A percentile compares a stretch with the other conserved stretches of the same genome.
Evolutionary conservation across 2,329 filamentous ascomycete species (phyloP).

Genomic region (Fusarium duplospermum): DNA sequence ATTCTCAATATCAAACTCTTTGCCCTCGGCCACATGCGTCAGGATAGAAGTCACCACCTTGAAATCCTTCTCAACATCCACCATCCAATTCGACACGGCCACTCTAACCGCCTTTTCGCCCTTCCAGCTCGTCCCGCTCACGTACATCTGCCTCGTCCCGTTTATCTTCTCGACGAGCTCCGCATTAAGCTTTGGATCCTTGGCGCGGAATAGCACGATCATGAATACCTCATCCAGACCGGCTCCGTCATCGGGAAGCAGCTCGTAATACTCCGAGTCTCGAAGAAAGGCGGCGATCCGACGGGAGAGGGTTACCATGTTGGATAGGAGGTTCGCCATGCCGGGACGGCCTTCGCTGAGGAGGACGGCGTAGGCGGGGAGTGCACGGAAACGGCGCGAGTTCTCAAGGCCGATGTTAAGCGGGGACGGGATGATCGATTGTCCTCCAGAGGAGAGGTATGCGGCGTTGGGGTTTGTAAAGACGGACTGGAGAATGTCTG

Average conservation of each 20-base stretch:
- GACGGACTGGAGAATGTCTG: slow-evolving; percentile 67
- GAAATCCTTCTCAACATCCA: slow-evolving; percentile 75
- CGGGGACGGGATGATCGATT: slow-evolving; percentile 75
- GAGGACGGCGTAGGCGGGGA: slow-evolving; percentile 89
- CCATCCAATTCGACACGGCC: slow-evolving; percentile 87
- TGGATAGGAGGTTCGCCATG: slow-evolving; percentile 74
- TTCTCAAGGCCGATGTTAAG: slow-evolving; percentile 92
- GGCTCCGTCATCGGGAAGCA: slow-evolving; percentile 66
- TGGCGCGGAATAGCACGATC: slow-evolving; percentile 82
- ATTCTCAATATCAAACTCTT: slow-evolving; percentile 43
- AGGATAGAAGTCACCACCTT: slow-evolving; percentile 74
- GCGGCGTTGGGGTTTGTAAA: slow-evolving; percentile 89
- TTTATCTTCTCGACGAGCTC: slow-evolving; percentile 80
- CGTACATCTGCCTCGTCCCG: slow-evolving; percentile 77
- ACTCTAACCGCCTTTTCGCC: slow-evolving; percentile 81
- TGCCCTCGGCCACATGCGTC: slow-evolving; percentile 56
- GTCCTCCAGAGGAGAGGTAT: slow-evolving; percentile 70
- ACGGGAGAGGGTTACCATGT: slow-evolving; percentile 79
- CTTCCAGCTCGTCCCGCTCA: slow-evolving; percentile 84
- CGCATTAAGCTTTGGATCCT: slow-evolving; percentile 69
- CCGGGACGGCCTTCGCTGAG: slow-evolving; percentile 78
- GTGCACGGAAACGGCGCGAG: slow-evolving; percentile 87
- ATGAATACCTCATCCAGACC: slow-evolving; percentile 65
- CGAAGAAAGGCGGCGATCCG: slow-evolving; percentile 73
- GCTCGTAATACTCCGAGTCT: slow-evolving; percentile 71